A percentile compares a stretch with the other conserved stretches of the same genome.
Evolutionary conservation across 257 asterid species (phyloP).

Genomic region (Cruciata laevipes): DNA sequence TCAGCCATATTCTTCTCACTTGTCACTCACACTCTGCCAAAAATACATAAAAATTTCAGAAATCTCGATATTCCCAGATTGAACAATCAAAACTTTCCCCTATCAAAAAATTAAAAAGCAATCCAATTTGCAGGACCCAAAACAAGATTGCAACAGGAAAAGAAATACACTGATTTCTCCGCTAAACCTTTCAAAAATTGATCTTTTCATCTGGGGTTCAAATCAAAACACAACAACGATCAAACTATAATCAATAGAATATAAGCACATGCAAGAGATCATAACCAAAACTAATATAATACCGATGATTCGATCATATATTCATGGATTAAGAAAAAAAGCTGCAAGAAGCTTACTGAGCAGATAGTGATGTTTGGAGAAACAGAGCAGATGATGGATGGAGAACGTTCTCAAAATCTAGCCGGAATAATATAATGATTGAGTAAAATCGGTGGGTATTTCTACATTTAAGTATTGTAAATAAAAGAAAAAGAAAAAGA

Average conservation of each 20-base stretch:
- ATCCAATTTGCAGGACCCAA: not conserved
- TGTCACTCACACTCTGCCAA: not conserved
- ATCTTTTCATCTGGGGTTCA: not conserved
- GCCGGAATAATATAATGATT: not conserved
- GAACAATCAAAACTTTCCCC: not conserved
- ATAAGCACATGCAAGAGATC: not conserved
- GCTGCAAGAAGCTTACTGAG: slow-evolving; percentile 1
- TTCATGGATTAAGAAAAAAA: not conserved
- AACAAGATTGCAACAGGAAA: not conserved
- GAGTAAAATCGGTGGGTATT: not conserved
- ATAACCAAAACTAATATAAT: not conserved
- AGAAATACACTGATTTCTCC: not conserved
- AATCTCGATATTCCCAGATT: not conserved
- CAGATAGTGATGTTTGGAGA: not conserved
- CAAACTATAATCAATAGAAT: not conserved
- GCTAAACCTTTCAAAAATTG: not conserved
- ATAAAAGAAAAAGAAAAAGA: too few species aligned
- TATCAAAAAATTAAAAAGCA: not conserved
- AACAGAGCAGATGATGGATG: not conserved
- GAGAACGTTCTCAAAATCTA: not conserved
- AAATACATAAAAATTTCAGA: not conserved
- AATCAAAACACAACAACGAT: not conserved
- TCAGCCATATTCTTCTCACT: slow-evolving; percentile 54
- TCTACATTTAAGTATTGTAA: too few species aligned
- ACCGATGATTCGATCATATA: not conserved